Evolutionary conservation across 306 rosid species (phyloP), one percentile per base, ranked within the genome.

Genomic region (Fagus sylvatica): DNA sequence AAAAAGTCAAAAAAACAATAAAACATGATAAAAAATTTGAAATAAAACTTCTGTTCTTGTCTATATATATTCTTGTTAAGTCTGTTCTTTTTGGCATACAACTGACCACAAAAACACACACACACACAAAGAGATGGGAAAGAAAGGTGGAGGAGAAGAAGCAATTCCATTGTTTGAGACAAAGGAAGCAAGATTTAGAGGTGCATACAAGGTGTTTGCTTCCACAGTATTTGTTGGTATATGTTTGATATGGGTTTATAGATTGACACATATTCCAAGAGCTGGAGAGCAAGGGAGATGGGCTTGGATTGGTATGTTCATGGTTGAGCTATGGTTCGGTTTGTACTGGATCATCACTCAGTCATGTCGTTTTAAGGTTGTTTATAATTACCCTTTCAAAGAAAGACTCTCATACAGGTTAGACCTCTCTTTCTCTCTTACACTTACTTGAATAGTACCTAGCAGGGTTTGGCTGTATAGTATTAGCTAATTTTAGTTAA

Each of bases 301-400:
- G 90, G 71, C 59, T 36, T 84, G 90, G 86, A 71, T 88, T 33
- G 80, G 80, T 39, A 32, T 84, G 77, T 76, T 73, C 42, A 3
- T 72, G 32, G 49, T 82, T 0, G 97, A 91, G 28, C 0, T 83
- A 0, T 10, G 53, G 0, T 91, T 91, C n/a, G 88, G 94, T 7
- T 2, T 89, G 1, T 89, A 81, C 64, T 91, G 97, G 97, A 84
- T 91, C 0, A 36, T 84, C 22, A 85, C 90, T 72, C 97, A 85
- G 67, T 85, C 97, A 40, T 48, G 77, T 56, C 89, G 93, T 8
- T 89, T 91, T 90, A 82, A 33, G 9, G 32, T 81, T 33, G 17
- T 75, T 37, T 53, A 33, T 36, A 77, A 72, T 37, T 59, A 72
- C 9, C 84, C 94, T 73, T 79, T 73, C 81, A 83, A 82, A n/a